These are phyloP conservation scores for Phytophthora niederhauseri DNA, from an alignment of 352 stramenopile genomes.

Conservation along the genomic window DNA sequence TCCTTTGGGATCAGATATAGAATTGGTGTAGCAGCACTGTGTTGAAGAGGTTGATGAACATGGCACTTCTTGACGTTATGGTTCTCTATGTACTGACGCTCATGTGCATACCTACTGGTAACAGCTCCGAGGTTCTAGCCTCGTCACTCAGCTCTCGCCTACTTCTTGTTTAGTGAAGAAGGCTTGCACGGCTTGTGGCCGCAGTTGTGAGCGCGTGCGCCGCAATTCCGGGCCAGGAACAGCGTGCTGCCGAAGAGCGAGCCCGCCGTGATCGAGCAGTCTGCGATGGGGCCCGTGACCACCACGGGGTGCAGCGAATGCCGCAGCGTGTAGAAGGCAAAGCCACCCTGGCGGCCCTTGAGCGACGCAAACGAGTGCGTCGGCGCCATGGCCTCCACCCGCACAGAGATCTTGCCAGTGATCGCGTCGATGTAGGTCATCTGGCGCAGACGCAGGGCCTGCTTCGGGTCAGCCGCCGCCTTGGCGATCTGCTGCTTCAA, in stretches of 20 bases:
- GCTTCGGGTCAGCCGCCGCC: slow-evolving; percentile 24
- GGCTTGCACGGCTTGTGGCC: slow-evolving; percentile 28
- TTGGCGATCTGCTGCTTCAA: slow-evolving; percentile 52
- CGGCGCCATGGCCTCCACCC: slow-evolving; percentile 44
- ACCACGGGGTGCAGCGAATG: slow-evolving; percentile 79
- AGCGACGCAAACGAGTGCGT: slow-evolving; percentile 70
- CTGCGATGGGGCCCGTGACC: slow-evolving; percentile 79
- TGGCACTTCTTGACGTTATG: slow-evolving; percentile 30
- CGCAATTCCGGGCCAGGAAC: slow-evolving; percentile 74
- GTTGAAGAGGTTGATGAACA: slow-evolving; percentile 2
- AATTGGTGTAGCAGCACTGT: neutral
- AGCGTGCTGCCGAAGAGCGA: slow-evolving; percentile 83
- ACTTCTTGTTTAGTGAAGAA: slow-evolving; percentile 30
- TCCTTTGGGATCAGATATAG: neutral
- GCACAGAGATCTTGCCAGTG: slow-evolving; percentile 55
- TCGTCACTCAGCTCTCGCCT: slow-evolving; percentile 3
- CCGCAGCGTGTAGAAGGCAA: slow-evolving; percentile 81
- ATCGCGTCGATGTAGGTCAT: slow-evolving; percentile 60
- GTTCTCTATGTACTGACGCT: slow-evolving; percentile 32
- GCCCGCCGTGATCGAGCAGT: slow-evolving; percentile 75
- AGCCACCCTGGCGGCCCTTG: slow-evolving; percentile 68
- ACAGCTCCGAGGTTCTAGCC: neutral
- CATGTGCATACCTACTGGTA: slow-evolving; percentile 11
- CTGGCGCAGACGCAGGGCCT: slow-evolving; percentile 51
- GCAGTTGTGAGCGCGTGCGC: slow-evolving; percentile 49